Evolutionary conservation across 1,284 basidiomycete genomes (phyloP), one percentile per base, ranked within the genome.

Genomic region (Leucoagaricus sp.): DNA sequence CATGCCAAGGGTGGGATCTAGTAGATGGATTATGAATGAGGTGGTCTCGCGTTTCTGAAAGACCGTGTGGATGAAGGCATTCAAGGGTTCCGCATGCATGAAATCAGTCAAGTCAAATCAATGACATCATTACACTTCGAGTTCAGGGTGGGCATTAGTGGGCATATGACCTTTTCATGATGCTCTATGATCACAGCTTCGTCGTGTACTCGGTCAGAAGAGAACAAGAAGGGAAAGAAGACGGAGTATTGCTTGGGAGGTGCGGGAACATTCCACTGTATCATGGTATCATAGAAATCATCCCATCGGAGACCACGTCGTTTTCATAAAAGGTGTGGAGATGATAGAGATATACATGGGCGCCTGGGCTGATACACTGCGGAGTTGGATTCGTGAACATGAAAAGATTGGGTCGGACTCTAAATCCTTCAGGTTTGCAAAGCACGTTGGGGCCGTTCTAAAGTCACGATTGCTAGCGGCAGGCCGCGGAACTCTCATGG

Each of bases 401-500:
- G 31, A 33, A 33, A 12, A 38, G 36, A 33, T 12, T 33, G 1
- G 23, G 4, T 21, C 13, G n/a, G 38, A 26, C 25, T 46, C 23
- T 1, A 15, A n/a, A 13, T 8, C 17, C 17, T 42, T 9, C 41
- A 28, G 23, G 25, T 13, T 48, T 19, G 26, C 26, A 25, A 17
- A 47, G 53, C 53, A 55, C 46, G 53, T 55, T 55, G 45, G 41
- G n/a, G 13, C 34, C 28, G 7, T 26, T 23, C 21, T 42, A n/a
- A n/a, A 15, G 19, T 45, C 29, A 44, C 41, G 50, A 29, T 25
- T 46, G 31, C 51, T n/a, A 34, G 42, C 28, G 31, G 29, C 28
- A 21, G 45, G 33, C 46, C 53, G 53, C 34, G 53, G 33, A 31
- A 26, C 33, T 49, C 53, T 55, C 53, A 36, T 55, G 46, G 31